Conservation (phyloP, 805 yeast genomes). For the Myxozyma melibiosi region DNA sequence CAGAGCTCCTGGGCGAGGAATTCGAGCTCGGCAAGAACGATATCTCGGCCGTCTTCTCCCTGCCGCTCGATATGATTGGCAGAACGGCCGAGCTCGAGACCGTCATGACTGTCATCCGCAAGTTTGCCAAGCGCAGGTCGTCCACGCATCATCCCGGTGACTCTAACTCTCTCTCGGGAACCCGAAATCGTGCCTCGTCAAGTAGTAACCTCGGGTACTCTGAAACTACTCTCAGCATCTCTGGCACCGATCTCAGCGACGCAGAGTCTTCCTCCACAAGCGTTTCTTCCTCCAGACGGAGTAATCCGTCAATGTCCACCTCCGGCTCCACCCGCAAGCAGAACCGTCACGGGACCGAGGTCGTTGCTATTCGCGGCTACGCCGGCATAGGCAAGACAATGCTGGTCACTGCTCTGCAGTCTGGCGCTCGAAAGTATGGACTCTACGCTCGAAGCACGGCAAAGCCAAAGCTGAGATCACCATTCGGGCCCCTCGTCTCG, state of each 20-base stretch:
- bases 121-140: conserved; percentile 17
- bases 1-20: conserved; percentile 4
- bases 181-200: too few relatives aligned
- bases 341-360: conserved; percentile 13
- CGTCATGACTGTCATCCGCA: conserved; percentile 11
- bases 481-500: conserved; percentile 21
- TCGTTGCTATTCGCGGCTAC: conserved; percentile 23
- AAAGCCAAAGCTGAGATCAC: not conserved
- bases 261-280: not conserved
- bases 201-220: not conserved
- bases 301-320: not conserved
- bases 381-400: conserved; percentile 32
- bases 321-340: not conserved
- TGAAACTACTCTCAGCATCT: not conserved
- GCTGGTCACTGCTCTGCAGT: conserved; percentile 18
- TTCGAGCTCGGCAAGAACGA: conserved; percentile 29
- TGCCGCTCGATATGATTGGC: conserved; percentile 30
- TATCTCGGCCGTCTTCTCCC: conserved; percentile 25
- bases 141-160: not conserved
- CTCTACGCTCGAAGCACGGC: conserved; percentile 6
- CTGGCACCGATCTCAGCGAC: conserved; percentile 1
- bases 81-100: conserved; percentile 20
- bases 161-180: not conserved
- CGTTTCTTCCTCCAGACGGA: not conserved
- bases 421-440: conserved; percentile 23